phyloP scores from a whole-genome alignment of 768 basidiomycete genomes.

The Auricularia auricula-judae region DNA sequence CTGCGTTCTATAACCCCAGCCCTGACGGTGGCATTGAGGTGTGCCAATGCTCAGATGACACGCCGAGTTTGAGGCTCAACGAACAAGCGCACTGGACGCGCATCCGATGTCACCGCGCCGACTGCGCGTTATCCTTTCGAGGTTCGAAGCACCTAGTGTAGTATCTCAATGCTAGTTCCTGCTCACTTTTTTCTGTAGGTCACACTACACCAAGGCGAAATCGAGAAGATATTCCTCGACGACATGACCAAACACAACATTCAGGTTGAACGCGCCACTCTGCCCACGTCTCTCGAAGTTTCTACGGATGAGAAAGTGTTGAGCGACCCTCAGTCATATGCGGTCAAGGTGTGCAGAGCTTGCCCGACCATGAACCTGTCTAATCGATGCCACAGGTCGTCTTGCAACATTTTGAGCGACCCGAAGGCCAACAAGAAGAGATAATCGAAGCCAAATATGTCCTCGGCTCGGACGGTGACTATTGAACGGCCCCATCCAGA shows the following conservation, averaged over 20 bases:
- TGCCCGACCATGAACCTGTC: too few species aligned
- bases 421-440: constrained; percentile 25
- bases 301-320: constrained; percentile 13
- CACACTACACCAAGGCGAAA: constrained; percentile 29
- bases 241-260: constrained; percentile 9
- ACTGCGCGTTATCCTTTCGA: constrained; percentile 64
- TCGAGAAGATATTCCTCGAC: constrained; percentile 10
- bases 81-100: constrained; percentile 47
- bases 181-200: constrained; percentile 4
- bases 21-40: constrained; percentile 53
- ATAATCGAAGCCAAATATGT: constrained; percentile 63
- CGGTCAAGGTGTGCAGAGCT: constrained; percentile 8
- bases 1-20: constrained; percentile 58
- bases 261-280: constrained; percentile 15
- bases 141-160: constrained; percentile 20
- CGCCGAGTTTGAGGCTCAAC: background rate
- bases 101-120: constrained; percentile 48
- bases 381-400: constrained; percentile 1
- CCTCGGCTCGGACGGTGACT: constrained; percentile 59
- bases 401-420: background rate
- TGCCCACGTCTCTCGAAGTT: constrained; percentile 15
- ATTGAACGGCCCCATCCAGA: background rate
- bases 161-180: too few species aligned
- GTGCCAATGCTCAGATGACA: background rate
- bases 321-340: constrained; percentile 13